Evolutionary conservation across 768 basidiomycete genomes (phyloP), one percentile per base, ranked within the genome.

Genomic region (Tubosaeta brunneosetosa): DNA sequence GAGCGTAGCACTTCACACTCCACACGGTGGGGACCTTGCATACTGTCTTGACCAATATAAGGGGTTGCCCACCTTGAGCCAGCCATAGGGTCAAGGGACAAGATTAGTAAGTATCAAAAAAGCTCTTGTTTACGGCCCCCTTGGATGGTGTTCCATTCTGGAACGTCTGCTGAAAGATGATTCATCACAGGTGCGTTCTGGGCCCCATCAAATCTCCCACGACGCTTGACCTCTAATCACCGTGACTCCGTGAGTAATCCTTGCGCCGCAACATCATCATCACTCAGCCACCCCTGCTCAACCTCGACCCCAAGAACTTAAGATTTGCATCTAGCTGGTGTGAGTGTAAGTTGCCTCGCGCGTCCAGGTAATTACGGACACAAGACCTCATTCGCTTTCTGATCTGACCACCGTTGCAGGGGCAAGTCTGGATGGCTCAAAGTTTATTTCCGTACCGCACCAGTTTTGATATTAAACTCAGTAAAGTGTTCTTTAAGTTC

Each of bases 261-360:
- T n/a, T 33, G 32, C 32, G 11, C 12, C 32, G 3, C 12, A 34
- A 37, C 7, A 17, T 17, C 16, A 37, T 7, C 3, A 16, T n/a
- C n/a, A 37, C n/a, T 37, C 36, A 17, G n/a, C 13, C n/a, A 37
- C 16, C n/a, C 36, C 36, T n/a, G 12, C 9, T 37, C n/a, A 17
- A 17, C 16, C 19, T 40, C 17, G 19, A 40, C 38, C 17, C 38
- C 17, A 40, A 10, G 17, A 40, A 10, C 10, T 17, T 9, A 16
- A 17, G 11, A 40, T n/a, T 72, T 89, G 33, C 69, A 78, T 19
- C 88, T 87, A n/a, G 86, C 55, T 90, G 88, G 86, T 73, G 73
- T 19, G 69, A 71, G 37, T 79, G 67, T 88, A 84, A 65, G 71
- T 84, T 44, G 75, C 83, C 17, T 86, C 84, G 80, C 85, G 64